Evolutionary conservation across 1,284 basidiomycete genomes (phyloP).

Genomic region (Rhodotorula sp.): DNA sequence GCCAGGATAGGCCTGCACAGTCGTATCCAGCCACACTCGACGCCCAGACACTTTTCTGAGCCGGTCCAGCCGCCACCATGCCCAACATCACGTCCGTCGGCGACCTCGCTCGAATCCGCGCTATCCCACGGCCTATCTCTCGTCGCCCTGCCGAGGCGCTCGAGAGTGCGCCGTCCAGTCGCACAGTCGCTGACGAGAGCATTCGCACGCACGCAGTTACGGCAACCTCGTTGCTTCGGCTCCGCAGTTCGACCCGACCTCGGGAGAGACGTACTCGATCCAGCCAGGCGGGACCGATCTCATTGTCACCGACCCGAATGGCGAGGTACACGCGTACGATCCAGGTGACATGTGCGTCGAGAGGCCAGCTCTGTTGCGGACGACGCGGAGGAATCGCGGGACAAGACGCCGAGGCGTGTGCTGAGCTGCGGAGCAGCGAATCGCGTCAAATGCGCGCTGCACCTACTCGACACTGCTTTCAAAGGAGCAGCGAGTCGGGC

Average conservation of each 20-base stretch:
- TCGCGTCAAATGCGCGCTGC: no score
- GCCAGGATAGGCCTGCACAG: neutral
- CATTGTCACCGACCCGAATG: constrained; percentile 36
- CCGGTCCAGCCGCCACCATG: constrained; percentile 7
- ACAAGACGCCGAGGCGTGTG: no score
- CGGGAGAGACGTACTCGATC: constrained; percentile 25
- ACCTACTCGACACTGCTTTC: no score
- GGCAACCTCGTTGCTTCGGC: constrained; percentile 25
- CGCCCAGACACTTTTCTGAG: neutral
- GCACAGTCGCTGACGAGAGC: neutral
- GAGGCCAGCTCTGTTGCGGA: no score
- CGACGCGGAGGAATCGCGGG: neutral
- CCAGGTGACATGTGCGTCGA: constrained; percentile 34
- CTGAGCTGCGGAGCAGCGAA: no score
- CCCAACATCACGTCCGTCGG: constrained; percentile 36
- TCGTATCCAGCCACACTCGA: neutral
- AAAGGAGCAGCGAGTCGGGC: no score
- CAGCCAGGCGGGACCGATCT: constrained; percentile 42
- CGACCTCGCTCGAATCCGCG: neutral
- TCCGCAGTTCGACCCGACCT: constrained; percentile 3
- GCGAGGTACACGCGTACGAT: constrained; percentile 37
- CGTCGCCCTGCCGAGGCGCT: neutral
- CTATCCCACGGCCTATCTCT: neutral
- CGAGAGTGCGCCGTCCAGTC: no score
- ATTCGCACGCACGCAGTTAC: constrained; percentile 15